Base-by-base conservation (phyloP, 2,329 filamentous ascomycete species). In the Penicillium sp. region DNA sequence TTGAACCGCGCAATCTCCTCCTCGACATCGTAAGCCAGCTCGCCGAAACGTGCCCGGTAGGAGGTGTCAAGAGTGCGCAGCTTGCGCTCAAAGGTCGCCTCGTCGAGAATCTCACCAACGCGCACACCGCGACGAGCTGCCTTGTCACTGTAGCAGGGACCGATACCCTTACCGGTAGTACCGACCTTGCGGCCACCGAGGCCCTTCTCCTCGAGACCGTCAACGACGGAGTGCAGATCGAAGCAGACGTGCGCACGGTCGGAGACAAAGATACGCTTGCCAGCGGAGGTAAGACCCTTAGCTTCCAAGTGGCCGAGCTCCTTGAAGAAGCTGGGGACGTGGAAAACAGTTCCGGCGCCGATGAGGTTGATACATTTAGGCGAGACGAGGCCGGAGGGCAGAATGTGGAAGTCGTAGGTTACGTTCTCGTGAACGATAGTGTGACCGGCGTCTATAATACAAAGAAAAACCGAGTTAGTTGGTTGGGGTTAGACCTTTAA, bases 121-220 rank as follows among this genome's bases (percentile, higher is more conserved):
- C 82, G 81, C 33, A 86, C 76, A 61, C 84, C 84, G 41, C 79
- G 79, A 55, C 85, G 76, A 6, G 82, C 79, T 59, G 84, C 84
- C 73, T 87, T 87, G 65, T 82, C 82, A 66, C 81, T 83, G 74
- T 87, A 87, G 59, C 82, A 82, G 66, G 85, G 85, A 43, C 82
- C 78, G 56, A 80, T 79, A 42, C 78, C 78, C 64, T 80, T 79
- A 29, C 76, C 75, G 3, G 78, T 80, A 12, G 78, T 80, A 31
- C 78, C 78, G 40, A 80, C 77, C 67, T 79, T 77, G 59, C 74
- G 73, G 31, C 72, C 75, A 55, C 74, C 76, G 37, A 76, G 67
- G 52, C 67, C 71, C 46, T 75, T 73, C 64, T 80, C 77, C 58
- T 76, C 74, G 40, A 79, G 66, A 31, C 76, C 76, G 55, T 80